These are phyloP conservation scores for Calonectria henricotiae DNA, from an alignment of 2,329 filamentous ascomycete species.

Conservation along the genomic window DNA sequence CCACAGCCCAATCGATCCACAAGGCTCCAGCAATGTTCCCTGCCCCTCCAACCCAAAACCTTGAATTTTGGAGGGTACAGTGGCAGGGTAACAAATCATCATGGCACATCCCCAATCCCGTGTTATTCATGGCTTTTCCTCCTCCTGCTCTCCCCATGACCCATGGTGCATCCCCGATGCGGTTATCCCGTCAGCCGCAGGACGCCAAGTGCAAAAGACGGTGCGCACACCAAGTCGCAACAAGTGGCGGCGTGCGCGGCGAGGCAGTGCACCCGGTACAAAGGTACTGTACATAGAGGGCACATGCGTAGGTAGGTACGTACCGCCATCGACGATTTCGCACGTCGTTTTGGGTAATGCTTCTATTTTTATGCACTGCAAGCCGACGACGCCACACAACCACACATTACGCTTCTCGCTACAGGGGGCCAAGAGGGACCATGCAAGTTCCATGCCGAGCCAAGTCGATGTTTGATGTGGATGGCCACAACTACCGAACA, in stretches of 20 bases:
- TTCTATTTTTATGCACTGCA: slow-evolving; percentile 31
- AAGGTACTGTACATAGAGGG: not conserved
- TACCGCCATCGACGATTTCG: not conserved
- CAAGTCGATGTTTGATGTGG: not conserved
- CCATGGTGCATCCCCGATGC: slow-evolving; percentile 4
- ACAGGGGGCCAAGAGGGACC: too few relatives aligned
- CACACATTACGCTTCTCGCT: not conserved
- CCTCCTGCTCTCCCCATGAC: not conserved
- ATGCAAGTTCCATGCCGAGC: not conserved
- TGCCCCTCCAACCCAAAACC: not conserved
- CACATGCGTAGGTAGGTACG: not conserved
- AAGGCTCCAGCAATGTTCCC: slow-evolving; percentile 11
- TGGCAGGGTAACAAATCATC: slow-evolving; percentile 21
- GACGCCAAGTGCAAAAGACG: not conserved
- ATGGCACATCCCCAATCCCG: not conserved
- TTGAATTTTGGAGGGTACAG: not conserved
- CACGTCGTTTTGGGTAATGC: not conserved
- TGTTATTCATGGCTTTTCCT: not conserved
- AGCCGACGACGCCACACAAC: not conserved
- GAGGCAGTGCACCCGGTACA: slow-evolving; percentile 13
- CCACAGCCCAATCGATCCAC: slow-evolving; percentile 5
- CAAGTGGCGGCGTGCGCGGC: slow-evolving; percentile 12
- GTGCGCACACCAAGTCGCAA: slow-evolving; percentile 2
- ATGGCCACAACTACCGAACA: slow-evolving; percentile 26
- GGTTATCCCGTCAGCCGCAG: slow-evolving; percentile 18